Evolutionary conservation across 2,329 filamentous ascomycete species (phyloP).

Genomic region (Colletotrichum kahawae): DNA sequence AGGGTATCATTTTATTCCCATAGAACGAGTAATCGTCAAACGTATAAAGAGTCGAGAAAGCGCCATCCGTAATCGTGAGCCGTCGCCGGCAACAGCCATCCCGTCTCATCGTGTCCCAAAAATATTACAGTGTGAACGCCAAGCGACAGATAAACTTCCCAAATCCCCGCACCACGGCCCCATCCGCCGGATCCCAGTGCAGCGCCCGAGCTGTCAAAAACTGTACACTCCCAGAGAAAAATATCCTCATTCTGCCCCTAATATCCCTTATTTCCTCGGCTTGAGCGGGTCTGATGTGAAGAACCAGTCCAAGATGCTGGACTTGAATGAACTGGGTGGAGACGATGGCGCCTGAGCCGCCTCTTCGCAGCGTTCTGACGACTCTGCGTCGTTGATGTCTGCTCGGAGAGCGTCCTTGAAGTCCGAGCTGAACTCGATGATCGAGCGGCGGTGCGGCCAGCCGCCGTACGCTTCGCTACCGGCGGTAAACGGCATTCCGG

Average conservation of each 20-base stretch:
- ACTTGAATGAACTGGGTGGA: background rate
- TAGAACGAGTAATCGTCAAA: background rate
- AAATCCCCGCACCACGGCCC: background rate
- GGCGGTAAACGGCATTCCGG: conserved; percentile 4
- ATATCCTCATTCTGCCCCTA: background rate
- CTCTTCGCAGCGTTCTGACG: background rate
- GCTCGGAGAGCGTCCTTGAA: conserved; percentile 14
- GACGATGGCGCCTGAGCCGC: background rate
- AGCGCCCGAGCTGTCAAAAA: background rate
- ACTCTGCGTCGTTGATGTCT: conserved; percentile 10
- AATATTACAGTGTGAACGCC: background rate
- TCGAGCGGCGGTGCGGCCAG: conserved; percentile 1
- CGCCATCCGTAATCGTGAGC: background rate
- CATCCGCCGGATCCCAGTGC: background rate
- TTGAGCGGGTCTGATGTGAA: background rate
- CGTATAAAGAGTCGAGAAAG: background rate
- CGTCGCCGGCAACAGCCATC: background rate
- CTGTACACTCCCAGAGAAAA: background rate
- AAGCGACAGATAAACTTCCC: background rate
- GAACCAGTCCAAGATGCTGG: background rate
- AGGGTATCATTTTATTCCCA: background rate
- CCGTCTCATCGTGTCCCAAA: background rate
- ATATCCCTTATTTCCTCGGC: background rate
- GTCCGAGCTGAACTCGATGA: background rate
- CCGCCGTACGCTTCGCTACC: background rate